phyloP scores from a whole-genome alignment of 345 rosid genomes.

The Cochlearia excelsa region DNA sequence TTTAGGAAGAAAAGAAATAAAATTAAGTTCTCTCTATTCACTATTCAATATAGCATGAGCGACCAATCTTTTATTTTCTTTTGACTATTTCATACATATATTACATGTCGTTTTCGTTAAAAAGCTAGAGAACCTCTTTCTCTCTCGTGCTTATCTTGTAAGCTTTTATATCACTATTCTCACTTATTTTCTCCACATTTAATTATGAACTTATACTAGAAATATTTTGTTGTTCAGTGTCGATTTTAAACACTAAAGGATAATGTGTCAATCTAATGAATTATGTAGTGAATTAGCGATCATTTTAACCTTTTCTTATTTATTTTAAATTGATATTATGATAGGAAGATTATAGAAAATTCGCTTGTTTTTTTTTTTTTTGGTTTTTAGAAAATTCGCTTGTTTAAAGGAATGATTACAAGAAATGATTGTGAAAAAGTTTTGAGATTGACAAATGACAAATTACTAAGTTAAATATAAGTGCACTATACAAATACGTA shows the following conservation, averaged over 20 bases:
- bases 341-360: not conserved
- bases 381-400: too few species aligned
- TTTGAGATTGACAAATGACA: not conserved
- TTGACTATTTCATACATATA: slow-evolving; percentile 27
- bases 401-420: too few species aligned
- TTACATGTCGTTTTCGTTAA: slow-evolving; percentile 53
- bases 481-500: slow-evolving; percentile 3
- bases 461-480: not conserved
- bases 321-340: not conserved
- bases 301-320: too few species aligned
- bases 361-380: too few species aligned
- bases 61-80: slow-evolving; percentile 35
- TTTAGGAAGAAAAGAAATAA: slow-evolving; percentile 17
- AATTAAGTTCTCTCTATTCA: not conserved
- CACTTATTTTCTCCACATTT: slow-evolving; percentile 17
- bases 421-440: too few species aligned
- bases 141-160: slow-evolving; percentile 65
- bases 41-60: slow-evolving; percentile 27
- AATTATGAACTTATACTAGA: slow-evolving; percentile 16
- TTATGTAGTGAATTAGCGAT: too few species aligned
- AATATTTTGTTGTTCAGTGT: not conserved
- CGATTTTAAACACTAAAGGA: not conserved
- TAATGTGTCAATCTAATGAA: slow-evolving; percentile 13
- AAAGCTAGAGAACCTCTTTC: slow-evolving; percentile 43
- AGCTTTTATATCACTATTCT: slow-evolving; percentile 38